Base-by-base conservation (phyloP, 2,329 filamentous ascomycete species). In the Leptographium flavum region DNA sequence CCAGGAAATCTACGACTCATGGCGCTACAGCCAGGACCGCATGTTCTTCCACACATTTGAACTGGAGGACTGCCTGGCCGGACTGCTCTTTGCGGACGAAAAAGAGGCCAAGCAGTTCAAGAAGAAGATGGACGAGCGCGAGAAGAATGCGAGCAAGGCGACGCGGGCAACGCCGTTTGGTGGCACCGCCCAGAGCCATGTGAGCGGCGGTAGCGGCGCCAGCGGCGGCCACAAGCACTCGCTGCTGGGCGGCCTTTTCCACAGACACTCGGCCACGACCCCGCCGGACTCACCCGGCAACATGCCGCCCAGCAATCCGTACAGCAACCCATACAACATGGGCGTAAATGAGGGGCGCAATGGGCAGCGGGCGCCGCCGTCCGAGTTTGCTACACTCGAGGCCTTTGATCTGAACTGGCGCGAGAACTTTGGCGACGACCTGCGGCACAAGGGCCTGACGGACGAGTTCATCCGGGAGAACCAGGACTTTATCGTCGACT, bases 21-120 rank as follows among this genome's bases (percentile, higher is more conserved):
- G 94, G 72, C 71, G 73, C 51, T 98, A 96, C 70, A 94, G 95
- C 65, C 90, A 95, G 59, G 92, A 98, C 61, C 81, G 92, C 50
- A 90, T 86, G 49, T 98, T 95, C 66, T 98, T 98, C 66, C 88
- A 96, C 64, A 87, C 86, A 6, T 98, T 98, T 60, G 92, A 98
- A 66, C 74, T 94, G 46, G 88, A 96, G 63, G 80, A 93, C 51
- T 96, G 87, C 57, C 68, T 93, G 49, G 92, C 87, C 6, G 92
- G 81, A 1, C 67, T 98, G 49, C 94, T 87, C 22, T 98, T 98
- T 57, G 80, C 83, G 49, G 92, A 96, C 62, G 92, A 96, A 68
- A 96, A 95, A 64, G 92, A 98, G 67, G 92, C 92, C 30, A 93
- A 86, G 65, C 84, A 86, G 48, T 96, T 98, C 67, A 81, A 88